Base-by-base conservation (phyloP, 192 early-diverging fungal species). In the Geosiphon pyriformis region DNA sequence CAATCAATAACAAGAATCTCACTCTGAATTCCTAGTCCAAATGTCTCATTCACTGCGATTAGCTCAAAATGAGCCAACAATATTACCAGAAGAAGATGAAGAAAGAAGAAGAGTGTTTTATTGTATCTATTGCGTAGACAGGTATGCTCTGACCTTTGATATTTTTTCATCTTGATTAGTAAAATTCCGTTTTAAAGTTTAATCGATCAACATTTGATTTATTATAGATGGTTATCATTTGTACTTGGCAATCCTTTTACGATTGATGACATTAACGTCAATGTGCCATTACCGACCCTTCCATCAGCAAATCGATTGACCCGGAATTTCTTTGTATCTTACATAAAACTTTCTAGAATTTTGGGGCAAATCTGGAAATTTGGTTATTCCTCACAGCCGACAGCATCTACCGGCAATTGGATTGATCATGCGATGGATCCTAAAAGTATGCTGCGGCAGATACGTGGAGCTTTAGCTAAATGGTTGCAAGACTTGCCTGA, bases 401-500 rank as follows among this genome's bases (percentile, higher is more conserved):
- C 55, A 57, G 53, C 65, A 30, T 25, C 25, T 2, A 25, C n/a
- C n/a, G 15, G 33, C 42, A 57, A 12, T 48, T 67, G 65, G 65
- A 2, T 23, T 1, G 32, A 46, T 47, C 65, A 67, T 42, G 54
- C 37, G 23, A 67, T 30, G 17, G 65, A 67, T 48, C 35, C 34
- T 35, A 67, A 67, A n/a, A 57, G 53, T 6, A 42, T 26, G 8
- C 35, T 67, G 25, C 34, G 65, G 30, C 65, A 67, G 57, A 46
- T 67, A 29, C 34, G 65, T 31, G 27, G 46, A 15, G 25, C 53
- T 2, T 33, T 67, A 12, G 65, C 65, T 7, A 67, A 67, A 57
- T 67, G 65, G 54, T 33, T 67, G 31, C 52, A 67, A 48, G 65
- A 67, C n/a, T 67, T 67, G 48, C 65, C 65, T 35, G 65, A 67